Conservation (phyloP, 1,284 basidiomycete species). For the Pyrrhoderma lamaoense region DNA sequence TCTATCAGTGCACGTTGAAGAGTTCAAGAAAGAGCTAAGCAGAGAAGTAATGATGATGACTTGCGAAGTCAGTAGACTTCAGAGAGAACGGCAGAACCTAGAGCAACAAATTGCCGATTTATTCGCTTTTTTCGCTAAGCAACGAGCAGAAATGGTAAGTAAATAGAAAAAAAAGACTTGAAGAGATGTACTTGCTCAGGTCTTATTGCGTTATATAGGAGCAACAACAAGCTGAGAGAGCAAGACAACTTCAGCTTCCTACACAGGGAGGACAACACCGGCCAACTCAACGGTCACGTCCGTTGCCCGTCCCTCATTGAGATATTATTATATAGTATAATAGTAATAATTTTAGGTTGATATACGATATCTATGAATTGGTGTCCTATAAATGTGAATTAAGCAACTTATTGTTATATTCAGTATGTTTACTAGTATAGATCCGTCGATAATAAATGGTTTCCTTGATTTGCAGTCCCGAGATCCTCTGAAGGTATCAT, state of each 20-base stretch:
- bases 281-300: slow-evolving; percentile 1
- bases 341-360: not conserved
- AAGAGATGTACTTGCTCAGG: not conserved
- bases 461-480: too few relatives aligned
- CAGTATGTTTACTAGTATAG: too few relatives aligned
- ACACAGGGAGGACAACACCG: not conserved
- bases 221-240: slow-evolving; percentile 5
- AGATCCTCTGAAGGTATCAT: too few relatives aligned
- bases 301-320: slow-evolving; percentile 11
- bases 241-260: slow-evolving; percentile 1
- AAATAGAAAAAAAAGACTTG: not conserved
- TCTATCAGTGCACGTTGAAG: slow-evolving; percentile 61
- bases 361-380: not conserved
- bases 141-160: slow-evolving; percentile 38
- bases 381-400: too few relatives aligned
- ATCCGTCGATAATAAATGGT: too few relatives aligned
- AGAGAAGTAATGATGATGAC: slow-evolving; percentile 69
- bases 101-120: slow-evolving; percentile 71
- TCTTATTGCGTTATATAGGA: not conserved
- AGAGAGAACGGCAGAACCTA: slow-evolving; percentile 63
- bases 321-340: not conserved
- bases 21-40: slow-evolving; percentile 73
- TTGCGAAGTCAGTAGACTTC: slow-evolving; percentile 64
- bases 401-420: too few relatives aligned
- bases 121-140: slow-evolving; percentile 66